Evolutionary conservation across 2,329 filamentous ascomycete species (phyloP), one percentile per base, ranked within the genome.

Genomic region (Fusarium sublunatum): DNA sequence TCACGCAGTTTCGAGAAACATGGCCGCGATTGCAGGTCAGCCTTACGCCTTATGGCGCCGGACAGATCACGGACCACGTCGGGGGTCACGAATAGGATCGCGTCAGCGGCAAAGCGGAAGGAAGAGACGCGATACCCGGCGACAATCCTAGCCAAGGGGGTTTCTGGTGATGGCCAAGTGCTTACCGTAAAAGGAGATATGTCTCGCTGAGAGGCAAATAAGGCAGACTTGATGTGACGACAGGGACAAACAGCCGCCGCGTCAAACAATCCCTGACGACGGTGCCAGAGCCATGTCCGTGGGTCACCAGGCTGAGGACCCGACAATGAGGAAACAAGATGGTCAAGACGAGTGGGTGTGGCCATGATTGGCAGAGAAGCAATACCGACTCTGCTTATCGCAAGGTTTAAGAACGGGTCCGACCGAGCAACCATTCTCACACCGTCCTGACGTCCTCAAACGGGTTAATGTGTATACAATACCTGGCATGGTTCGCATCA

Each of bases 171-270:
- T 19, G 10, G 36, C 31, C 22, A 50, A 38, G 41, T 48, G 31
- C 68, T 70, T 69, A 53, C 68, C 62, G 28, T 34, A 70, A 68
- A 40, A 10, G 61, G 68, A 28, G 43, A 58, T 32, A 69, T 69
- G 36, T 66, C 66, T 70, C 65, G 43, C 36, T 40, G 13, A 32
- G 35, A 46, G 35, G 44, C 35, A 48, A 47, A 39, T 10, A 26
- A 50, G 40, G 39, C 42, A 47, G 38, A 31, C 26, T 39, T 40
- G 50, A 43, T 22, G 29, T 48, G 48, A 53, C 45, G 39, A 45
- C 45, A 46, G 42, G 6, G 42, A 41, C 38, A 54, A 41, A 69
- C 56, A 67, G 57, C 57, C 56, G 60, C 57, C 61, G 48, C 48
- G 46, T 41, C 57, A 58, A 52, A 46, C 6, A 42, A 25, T 28